Base-by-base conservation (phyloP, 2,329 filamentous ascomycete species). In the Myriangium duriaei region DNA sequence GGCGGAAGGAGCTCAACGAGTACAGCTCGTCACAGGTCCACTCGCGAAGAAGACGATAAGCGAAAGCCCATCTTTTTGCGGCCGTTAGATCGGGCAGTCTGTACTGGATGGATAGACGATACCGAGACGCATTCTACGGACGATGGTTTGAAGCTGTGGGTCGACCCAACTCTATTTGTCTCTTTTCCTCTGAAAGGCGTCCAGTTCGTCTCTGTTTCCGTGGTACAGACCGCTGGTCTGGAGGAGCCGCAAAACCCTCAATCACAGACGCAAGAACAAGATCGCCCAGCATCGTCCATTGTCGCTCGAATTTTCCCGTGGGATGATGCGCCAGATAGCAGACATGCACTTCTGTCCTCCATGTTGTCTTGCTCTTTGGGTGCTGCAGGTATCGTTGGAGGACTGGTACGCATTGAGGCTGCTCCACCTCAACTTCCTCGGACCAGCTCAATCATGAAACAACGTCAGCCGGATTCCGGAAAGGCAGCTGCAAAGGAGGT, bases 271-370 rank as follows among this genome's bases (percentile, higher is more conserved):
- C 67, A 62, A 49, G 61, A 80, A 51, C 65, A 71, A 48, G 63
- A 75, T 19, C 67, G 68, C 43, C 63, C 68, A 7, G 67, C 77
- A 2, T 64, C 69, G 11, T 88, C 79, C 48, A 62, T 96, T 1
- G 72, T 96, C 26, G 88, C 86, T 2, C 74, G 73, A 45, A 58
- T 96, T 3, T 65, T 72, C 28, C 63, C 75, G 1, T 98, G 91
- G 92, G 74, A 87, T 41, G 84, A 93, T 51, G 79, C 86, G 1
- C 86, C 91, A 1, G 84, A 88, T 52, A 78, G 76, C 37, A 77
- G 81, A 45, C 81, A 88, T 44, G 74, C 76, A 34, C 84, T 84
- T 1, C 65, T 98, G 15, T 96, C 91, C 1, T 72, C 77, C 0
- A 62, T 77, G 3, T 64, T 98, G 5, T 93, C 83, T 56, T 72